Evolutionary conservation across 2,329 filamentous ascomycete genomes (phyloP).

Genomic region (Fusarium sp.): DNA sequence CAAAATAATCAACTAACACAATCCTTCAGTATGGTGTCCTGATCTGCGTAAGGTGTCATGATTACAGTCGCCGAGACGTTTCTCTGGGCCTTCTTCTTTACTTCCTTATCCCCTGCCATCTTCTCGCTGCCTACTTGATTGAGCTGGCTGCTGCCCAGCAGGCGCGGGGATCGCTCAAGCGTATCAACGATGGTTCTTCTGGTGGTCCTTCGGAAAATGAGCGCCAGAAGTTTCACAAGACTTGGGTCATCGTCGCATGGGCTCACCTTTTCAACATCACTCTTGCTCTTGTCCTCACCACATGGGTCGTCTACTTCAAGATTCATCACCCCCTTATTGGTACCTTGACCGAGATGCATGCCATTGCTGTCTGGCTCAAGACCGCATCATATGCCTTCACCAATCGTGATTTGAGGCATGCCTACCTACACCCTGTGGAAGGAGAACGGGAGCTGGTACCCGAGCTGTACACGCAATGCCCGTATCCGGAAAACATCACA

Average conservation of each 20-base stretch:
- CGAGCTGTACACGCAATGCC: slow-evolving; percentile 82
- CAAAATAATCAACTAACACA: slow-evolving; percentile 14
- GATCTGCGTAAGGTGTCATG: slow-evolving; percentile 90
- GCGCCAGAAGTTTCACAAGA: slow-evolving; percentile 74
- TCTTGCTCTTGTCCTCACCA: slow-evolving; percentile 82
- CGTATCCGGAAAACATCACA: slow-evolving; percentile 93
- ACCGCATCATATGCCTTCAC: slow-evolving; percentile 96
- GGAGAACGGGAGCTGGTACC: slow-evolving; percentile 79
- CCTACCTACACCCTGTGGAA: slow-evolving; percentile 81
- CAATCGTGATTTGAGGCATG: slow-evolving; percentile 93
- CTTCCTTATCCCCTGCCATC: slow-evolving; percentile 88
- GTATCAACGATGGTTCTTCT: slow-evolving; percentile 62
- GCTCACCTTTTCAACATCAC: slow-evolving; percentile 87
- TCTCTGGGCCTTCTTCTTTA: slow-evolving; percentile 82
- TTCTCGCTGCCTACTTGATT: slow-evolving; percentile 90
- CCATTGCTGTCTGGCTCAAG: slow-evolving; percentile 96
- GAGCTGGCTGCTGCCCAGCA: slow-evolving; percentile 85
- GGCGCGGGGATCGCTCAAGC: slow-evolving; percentile 75
- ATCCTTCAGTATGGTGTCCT: slow-evolving; percentile 86
- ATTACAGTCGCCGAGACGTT: slow-evolving; percentile 84
- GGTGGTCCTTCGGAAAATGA: slow-evolving; percentile 66
- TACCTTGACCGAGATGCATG: slow-evolving; percentile 89
- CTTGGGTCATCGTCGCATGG: slow-evolving; percentile 84
- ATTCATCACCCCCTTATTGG: slow-evolving; percentile 95
- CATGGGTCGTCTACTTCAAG: slow-evolving; percentile 87